Conservation (phyloP, 2,329 filamentous ascomycete species). For the Escovopsis weberi region DNA sequence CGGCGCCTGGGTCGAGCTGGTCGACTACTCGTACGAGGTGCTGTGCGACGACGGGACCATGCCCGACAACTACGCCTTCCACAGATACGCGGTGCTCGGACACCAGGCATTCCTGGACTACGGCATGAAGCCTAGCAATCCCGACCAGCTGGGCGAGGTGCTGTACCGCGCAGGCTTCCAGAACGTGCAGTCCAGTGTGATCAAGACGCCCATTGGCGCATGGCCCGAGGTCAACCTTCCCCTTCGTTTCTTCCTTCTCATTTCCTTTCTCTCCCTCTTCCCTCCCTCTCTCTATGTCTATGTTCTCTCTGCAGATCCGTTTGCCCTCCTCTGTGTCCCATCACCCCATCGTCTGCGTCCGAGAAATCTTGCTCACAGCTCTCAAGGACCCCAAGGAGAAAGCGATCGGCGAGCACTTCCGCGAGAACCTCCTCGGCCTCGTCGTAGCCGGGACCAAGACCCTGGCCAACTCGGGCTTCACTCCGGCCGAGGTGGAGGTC, state of each 20-base stretch:
- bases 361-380: background rate
- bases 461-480: slow-evolving; percentile 16
- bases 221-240: slow-evolving; percentile 16
- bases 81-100: slow-evolving; percentile 5
- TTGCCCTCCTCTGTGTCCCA: too few species aligned
- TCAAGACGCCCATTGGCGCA: slow-evolving; percentile 22
- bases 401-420: slow-evolving; percentile 24
- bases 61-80: slow-evolving; percentile 7
- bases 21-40: slow-evolving; percentile 21
- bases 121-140: slow-evolving; percentile 8
- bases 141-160: slow-evolving; percentile 7
- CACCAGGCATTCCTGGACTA: slow-evolving; percentile 6
- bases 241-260: background rate
- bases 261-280: too few species aligned
- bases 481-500: slow-evolving; percentile 15
- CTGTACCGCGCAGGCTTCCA: slow-evolving; percentile 9
- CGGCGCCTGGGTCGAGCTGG: slow-evolving; percentile 30
- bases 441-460: slow-evolving; percentile 22
- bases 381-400: slow-evolving; percentile 13
- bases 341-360: too few species aligned
- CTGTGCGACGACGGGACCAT: slow-evolving; percentile 22
- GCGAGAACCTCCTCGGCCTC: slow-evolving; percentile 20
- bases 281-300: too few species aligned
- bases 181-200: slow-evolving; percentile 18
- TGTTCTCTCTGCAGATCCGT: too few species aligned